phyloP scores from a whole-genome alignment of 495 filamentous ascomycete genomes.

The Aspergillus olivimuriae region DNA sequence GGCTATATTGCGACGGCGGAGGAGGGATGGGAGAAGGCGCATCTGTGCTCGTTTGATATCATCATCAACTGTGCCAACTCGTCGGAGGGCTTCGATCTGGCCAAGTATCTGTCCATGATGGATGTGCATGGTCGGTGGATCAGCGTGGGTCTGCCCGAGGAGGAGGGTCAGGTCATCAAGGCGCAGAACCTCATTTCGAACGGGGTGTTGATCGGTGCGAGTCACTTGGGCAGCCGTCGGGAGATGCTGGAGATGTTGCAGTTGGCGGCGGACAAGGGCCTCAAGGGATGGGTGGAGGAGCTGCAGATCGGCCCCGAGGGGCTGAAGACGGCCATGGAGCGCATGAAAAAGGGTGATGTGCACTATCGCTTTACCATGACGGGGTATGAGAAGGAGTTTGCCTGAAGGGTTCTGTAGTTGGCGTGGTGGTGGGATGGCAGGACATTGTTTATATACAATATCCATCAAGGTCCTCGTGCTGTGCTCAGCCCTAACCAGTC shows the following conservation, averaged over 20 bases:
- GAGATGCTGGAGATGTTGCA: conserved; percentile 83
- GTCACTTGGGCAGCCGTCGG: conserved; percentile 71
- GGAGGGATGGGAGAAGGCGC: conserved; percentile 54
- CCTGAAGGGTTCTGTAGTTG: neutral
- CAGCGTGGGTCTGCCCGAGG: conserved; percentile 77
- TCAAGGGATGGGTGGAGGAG: conserved; percentile 78
- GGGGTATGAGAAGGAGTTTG: conserved; percentile 60
- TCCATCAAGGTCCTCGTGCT: too few relatives aligned
- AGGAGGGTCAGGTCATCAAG: conserved; percentile 65
- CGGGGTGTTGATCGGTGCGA: conserved; percentile 73
- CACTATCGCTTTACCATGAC: conserved; percentile 61
- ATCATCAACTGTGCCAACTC: conserved; percentile 68
- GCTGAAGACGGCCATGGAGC: conserved; percentile 58
- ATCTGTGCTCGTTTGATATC: conserved; percentile 59
- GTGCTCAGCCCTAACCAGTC: too few relatives aligned
- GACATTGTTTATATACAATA: neutral
- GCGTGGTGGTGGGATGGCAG: neutral
- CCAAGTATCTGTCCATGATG: conserved; percentile 68
- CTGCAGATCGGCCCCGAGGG: conserved; percentile 65
- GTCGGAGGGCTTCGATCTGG: conserved; percentile 60
- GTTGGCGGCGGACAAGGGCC: conserved; percentile 71
- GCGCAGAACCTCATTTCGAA: conserved; percentile 71
- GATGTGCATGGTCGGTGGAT: conserved; percentile 82
- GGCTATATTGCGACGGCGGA: conserved; percentile 63
- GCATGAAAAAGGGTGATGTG: conserved; percentile 66